Conservation (phyloP, 2,329 filamentous ascomycete genomes). For the Xylariales sp. region DNA sequence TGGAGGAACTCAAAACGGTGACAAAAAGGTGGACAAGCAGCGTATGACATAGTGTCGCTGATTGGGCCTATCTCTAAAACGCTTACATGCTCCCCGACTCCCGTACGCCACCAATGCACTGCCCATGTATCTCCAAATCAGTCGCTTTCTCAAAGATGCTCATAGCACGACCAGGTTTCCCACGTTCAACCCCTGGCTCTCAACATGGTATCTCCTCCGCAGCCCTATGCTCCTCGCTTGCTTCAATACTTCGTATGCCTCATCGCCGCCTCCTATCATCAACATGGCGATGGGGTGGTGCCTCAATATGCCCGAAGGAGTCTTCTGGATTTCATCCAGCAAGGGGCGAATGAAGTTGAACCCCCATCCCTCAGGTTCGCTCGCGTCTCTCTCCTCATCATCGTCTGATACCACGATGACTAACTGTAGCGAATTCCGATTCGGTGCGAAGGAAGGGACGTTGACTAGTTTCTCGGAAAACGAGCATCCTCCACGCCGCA, state of each 20-base stretch:
- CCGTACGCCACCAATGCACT: slow-evolving; percentile 5
- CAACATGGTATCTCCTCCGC: slow-evolving; percentile 71
- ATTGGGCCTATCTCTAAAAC: no score
- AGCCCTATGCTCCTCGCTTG: slow-evolving; percentile 67
- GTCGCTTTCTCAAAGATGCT: no score
- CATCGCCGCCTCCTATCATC: slow-evolving; percentile 70
- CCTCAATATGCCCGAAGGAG: slow-evolving; percentile 63
- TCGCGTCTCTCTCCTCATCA: slow-evolving; percentile 33
- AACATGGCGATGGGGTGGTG: slow-evolving; percentile 75
- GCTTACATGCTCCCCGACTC: no score
- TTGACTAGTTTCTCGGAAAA: slow-evolving; percentile 80
- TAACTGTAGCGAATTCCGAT: slow-evolving; percentile 62
- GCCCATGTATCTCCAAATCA: neutral
- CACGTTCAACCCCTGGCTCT: slow-evolving; percentile 75
- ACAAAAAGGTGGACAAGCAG: no score
- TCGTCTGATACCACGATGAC: slow-evolving; percentile 71
- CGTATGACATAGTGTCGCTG: no score
- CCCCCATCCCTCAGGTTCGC: slow-evolving; percentile 20
- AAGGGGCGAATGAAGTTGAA: slow-evolving; percentile 53
- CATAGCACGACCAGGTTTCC: slow-evolving; percentile 69
- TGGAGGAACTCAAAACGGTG: no score
- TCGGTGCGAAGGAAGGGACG: slow-evolving; percentile 72
- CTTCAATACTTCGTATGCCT: slow-evolving; percentile 59
- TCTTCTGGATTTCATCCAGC: slow-evolving; percentile 69
- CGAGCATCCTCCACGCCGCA: slow-evolving; percentile 77